Evolutionary conservation across 2,329 filamentous ascomycete genomes (phyloP), one percentile per base, ranked within the genome.

Genomic region (Fusarium succisae): DNA sequence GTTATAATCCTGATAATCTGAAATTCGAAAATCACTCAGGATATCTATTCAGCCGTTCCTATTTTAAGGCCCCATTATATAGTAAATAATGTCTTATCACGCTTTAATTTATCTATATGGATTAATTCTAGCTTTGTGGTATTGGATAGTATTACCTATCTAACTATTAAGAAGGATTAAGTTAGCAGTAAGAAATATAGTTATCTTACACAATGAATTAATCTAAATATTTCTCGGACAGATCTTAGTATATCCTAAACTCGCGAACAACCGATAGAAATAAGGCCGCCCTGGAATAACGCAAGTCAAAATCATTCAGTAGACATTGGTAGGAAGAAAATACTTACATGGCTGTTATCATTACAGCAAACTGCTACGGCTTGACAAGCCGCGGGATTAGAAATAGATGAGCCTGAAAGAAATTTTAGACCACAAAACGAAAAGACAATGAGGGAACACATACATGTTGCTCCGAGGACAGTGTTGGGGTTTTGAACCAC

Each of bases 51-150:
- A 26, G 10, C 18, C 0, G 2, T 18, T 22, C 18, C 10, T 15
- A 12, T 3, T 3, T 10, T 5, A 5, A 28, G 12, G 24, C 8
- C 4, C 12, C 1, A 28, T 44, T 26, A 5, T 0, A 18, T 45
- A 13, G 9, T 45, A 6, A 1, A 28, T 20, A 28, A 10, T 15
- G 3, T 28, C 18, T 11, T 11, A 28, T 22, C 0, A 28, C 6
- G 4, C 24, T 28, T 2, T 8, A 6, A 10, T 11, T 10, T 20
- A 47, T 28, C 8, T 15, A 5, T 6, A n/a, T 41, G 6, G 13
- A 8, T 17, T 1, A 45, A 45, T 28, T 0, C 18, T 26, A 20
- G 5, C 17, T 26, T 26, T 20, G 0, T 1, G 0, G 8, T 20
- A 0, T 1, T 14, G 18, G 10, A 20, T 26, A 5, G 0, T 10